Evolutionary conservation across 208 protist species (phyloP), one percentile per base, ranked within the genome.

Genomic region (Wallacemonas rigidus): DNA sequence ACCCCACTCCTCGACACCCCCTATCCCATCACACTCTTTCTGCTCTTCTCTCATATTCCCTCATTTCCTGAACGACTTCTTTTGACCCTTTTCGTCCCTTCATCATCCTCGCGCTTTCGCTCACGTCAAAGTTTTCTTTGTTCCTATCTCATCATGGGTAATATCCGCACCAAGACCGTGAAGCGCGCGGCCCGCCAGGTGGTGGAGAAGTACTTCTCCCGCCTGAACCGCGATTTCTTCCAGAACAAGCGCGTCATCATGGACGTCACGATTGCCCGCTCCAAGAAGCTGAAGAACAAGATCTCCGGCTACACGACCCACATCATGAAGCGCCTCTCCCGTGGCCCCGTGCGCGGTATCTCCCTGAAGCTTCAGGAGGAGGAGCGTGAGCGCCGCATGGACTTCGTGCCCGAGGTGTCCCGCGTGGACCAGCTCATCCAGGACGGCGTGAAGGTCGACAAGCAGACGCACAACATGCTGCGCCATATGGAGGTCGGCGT

Each of bases 281-380:
- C 98, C 67, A 99, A 99, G 96, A 93, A 99, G 76, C 92, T 99
- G 76, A 95, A 99, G 87, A 99, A 99, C 97, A 99, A 99, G 95
- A 99, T 99, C 76, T 97, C 98, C 74, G 99, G 98, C 65, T 99
- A 99, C 92, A 81, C 97, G 39, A 99, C 99, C 51, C 98, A 99
- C 87, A 94, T 99, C 77, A 99, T 99, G 98, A 98, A 97, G 88
- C 90, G 98, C 74, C 98, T 99, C 54, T 84, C 95, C 60, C 94
- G 98, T 67, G 98, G 98, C 63, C 99, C 98, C 64, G 99, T 99
- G 51, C 97, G 97, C 75, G 99, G 99, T 76, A 99, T 99, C 82
- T 99, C 99, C 63, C 98, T 99, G 81, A 99, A 99, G 92, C 97
- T 99, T 9, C 99, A 99, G 93, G 99, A 99, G 93, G 99, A 99